Evolutionary conservation across 345 rosid genomes (phyloP), one percentile per base, ranked within the genome.

Genomic region (Mercurialis annua): DNA sequence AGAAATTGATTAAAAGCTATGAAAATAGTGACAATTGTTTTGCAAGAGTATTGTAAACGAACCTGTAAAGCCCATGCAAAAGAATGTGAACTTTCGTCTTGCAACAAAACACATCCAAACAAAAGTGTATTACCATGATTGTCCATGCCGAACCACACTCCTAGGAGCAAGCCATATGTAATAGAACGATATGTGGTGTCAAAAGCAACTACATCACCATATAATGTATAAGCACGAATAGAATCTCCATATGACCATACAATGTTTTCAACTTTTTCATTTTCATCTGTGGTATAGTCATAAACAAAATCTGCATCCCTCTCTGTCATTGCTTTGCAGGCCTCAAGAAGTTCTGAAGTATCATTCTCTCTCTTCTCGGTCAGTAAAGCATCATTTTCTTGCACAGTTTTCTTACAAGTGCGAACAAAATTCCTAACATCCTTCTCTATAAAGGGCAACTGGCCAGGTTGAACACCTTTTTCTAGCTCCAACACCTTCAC

Each of bases 1-100:
- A 82, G 69, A 78, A 73, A 59, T 61, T 20, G 30, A 49, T 65
- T 50, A 74, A 49, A 73, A 73, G 51, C 74, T 38, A 71, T 33
- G 59, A 72, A 40, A 69, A 78, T 34, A 58, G 59, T 58, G 53
- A 76, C 67, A 73, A 75, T 74, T 24, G 51, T 71, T 63, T 70
- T 57, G 82, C 65, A 76, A 69, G 33, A 58, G 77, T 74, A 27
- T 77, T 11, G 62, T 70, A 72, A 78, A 84, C 92, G 62, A 86
- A 92, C 98, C 98, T 92, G 97, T 77, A 90, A 75, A 68, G 97
- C 98, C 96, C 98, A 93, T 42, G 85, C 30, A 36, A 88, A 89
- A n/a, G 98, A 86, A 64, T 70, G 69, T 33, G 72, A 76, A 61
- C 72, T 87, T 73, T 90, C 97, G 71, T 87, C 98, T 71, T 88